Evolutionary conservation across 75 land plant genomes (phyloP).

Genomic region (Pinus albicaulis): DNA sequence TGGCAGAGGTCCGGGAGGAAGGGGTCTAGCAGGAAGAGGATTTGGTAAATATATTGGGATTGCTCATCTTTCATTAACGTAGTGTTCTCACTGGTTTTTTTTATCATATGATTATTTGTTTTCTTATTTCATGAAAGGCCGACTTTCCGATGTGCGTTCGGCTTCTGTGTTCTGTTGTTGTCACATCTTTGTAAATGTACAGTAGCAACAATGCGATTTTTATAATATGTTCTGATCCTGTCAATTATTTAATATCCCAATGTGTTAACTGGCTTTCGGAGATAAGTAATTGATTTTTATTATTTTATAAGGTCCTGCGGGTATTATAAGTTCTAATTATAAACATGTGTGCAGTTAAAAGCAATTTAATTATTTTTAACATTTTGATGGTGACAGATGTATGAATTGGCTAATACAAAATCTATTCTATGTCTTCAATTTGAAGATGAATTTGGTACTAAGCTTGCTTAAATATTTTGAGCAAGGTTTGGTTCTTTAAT

Average conservation of each 20-base stretch:
- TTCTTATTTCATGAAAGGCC: not conserved
- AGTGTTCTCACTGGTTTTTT: not conserved
- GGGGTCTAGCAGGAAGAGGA: slow-evolving; percentile 68
- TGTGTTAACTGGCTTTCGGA: not conserved
- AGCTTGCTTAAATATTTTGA: no score
- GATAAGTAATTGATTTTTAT: not conserved
- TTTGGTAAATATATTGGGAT: slow-evolving; percentile 46
- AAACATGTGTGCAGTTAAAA: not conserved
- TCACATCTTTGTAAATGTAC: not conserved
- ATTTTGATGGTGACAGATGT: not conserved
- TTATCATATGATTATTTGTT: not conserved
- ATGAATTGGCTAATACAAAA: no score
- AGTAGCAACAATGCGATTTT: not conserved
- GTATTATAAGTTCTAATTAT: not conserved
- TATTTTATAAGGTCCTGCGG: not conserved
- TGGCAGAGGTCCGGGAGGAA: slow-evolving; percentile 71
- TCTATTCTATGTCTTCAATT: not conserved
- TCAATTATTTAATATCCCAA: not conserved
- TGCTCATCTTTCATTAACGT: not conserved
- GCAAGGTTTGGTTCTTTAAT: no score
- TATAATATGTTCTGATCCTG: not conserved
- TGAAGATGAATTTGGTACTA: not conserved
- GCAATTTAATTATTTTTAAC: not conserved
- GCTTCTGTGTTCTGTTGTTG: not conserved
- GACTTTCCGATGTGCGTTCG: not conserved